A percentile compares a stretch with the other conserved stretches of the same genome.
Evolutionary conservation across 2,329 filamentous ascomycete genomes (phyloP).

Genomic region (Colletotrichum endophyticum): DNA sequence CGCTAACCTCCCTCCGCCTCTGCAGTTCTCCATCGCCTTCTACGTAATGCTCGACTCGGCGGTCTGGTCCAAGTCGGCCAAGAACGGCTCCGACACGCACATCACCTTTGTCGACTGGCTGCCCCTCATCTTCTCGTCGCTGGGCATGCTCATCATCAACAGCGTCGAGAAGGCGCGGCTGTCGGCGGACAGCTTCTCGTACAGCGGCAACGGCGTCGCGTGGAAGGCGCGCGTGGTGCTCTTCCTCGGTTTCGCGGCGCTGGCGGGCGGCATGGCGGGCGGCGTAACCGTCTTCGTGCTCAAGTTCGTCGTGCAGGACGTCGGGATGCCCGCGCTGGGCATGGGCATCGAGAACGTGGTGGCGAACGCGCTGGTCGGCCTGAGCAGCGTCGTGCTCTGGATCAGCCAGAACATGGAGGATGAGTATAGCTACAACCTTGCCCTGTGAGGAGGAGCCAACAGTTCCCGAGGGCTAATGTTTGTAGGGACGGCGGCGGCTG

Average conservation of each 20-base stretch:
- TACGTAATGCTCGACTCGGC: slow-evolving; percentile 72
- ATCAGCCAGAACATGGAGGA: slow-evolving; percentile 76
- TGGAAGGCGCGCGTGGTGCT: slow-evolving; percentile 73
- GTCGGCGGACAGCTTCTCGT: slow-evolving; percentile 66
- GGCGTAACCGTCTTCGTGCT: slow-evolving; percentile 72
- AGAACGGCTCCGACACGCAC: slow-evolving; percentile 66
- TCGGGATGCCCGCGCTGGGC: slow-evolving; percentile 63
- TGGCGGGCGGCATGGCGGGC: slow-evolving; percentile 72
- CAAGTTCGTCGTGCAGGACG: slow-evolving; percentile 64
- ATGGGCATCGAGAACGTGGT: slow-evolving; percentile 74
- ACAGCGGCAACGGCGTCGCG: slow-evolving; percentile 66
- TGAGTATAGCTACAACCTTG: slow-evolving; percentile 72
- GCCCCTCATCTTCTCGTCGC: slow-evolving; percentile 68
- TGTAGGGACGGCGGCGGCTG: slow-evolving; percentile 1
- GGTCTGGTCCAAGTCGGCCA: slow-evolving; percentile 67
- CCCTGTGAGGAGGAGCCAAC: slow-evolving; percentile 65
- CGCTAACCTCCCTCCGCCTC: neutral
- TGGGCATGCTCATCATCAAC: slow-evolving; percentile 76
- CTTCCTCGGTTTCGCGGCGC: slow-evolving; percentile 68
- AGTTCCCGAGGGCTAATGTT: neutral
- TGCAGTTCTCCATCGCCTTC: slow-evolving; percentile 70
- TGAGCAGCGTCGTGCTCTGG: slow-evolving; percentile 70
- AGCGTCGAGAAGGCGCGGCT: slow-evolving; percentile 71
- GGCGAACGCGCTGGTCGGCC: slow-evolving; percentile 66
- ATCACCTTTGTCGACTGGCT: slow-evolving; percentile 74